These are phyloP conservation scores for Amaranthus cruentus DNA, from an alignment of 148 eudicot species.

Conservation along the genomic window DNA sequence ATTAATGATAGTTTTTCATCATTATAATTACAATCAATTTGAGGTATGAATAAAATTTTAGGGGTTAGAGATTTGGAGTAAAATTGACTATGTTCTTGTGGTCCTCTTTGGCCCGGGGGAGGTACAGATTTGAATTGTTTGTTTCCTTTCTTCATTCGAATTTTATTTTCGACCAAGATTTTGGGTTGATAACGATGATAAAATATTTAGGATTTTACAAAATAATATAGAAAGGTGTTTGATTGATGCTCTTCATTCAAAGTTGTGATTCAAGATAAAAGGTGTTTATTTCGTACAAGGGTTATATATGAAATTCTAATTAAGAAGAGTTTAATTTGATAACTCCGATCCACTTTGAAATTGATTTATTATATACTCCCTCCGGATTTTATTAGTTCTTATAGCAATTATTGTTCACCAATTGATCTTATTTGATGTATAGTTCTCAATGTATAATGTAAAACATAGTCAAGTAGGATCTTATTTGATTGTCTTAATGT, in stretches of 20 bases:
- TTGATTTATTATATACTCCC: no score
- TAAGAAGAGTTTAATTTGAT: no score
- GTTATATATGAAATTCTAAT: no score
- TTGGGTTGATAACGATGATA: background rate
- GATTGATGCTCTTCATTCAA: background rate
- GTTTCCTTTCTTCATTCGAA: background rate
- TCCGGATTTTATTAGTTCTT: no score
- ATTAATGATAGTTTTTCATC: constrained; percentile 20
- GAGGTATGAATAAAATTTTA: background rate
- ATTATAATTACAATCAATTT: background rate
- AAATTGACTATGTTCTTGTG: background rate
- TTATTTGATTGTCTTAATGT: no score
- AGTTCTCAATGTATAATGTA: no score
- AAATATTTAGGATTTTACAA: background rate
- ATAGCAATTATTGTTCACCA: no score
- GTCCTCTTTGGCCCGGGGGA: background rate
- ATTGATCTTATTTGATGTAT: no score
- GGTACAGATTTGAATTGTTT: background rate
- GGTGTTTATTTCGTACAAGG: no score
- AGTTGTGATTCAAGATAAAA: no score
- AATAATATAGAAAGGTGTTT: background rate
- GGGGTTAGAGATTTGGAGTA: background rate
- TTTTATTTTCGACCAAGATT: background rate
- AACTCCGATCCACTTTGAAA: no score
- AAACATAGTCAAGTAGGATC: no score